A percentile compares a stretch with the other conserved stretches of the same genome.
phyloP scores from a whole-genome alignment of 2,329 filamentous ascomycete species.

The Canariomyces notabilis region DNA sequence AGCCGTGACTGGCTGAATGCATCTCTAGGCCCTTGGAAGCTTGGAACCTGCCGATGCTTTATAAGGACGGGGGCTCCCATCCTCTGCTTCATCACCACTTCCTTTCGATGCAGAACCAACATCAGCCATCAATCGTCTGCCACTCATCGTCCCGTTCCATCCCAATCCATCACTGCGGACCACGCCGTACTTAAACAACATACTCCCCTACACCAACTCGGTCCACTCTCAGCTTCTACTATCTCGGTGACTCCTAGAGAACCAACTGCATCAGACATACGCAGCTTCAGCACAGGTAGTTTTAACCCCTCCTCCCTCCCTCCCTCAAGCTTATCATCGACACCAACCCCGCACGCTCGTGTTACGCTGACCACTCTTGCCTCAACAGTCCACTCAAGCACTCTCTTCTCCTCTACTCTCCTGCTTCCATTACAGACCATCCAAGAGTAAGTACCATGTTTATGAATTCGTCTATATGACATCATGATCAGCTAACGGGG shows the following conservation, averaged over 20 bases:
- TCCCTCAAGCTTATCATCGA: background rate
- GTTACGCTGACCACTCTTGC: constrained; percentile 13
- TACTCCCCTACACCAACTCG: background rate
- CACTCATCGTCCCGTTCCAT: constrained; percentile 8
- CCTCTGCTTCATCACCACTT: constrained; percentile 10
- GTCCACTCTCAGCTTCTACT: background rate
- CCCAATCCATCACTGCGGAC: constrained; percentile 8
- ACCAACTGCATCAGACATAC: background rate
- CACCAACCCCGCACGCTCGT: constrained; percentile 11
- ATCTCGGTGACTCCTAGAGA: constrained; percentile 4
- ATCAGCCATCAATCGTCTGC: constrained; percentile 7
- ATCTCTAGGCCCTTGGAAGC: constrained; percentile 4
- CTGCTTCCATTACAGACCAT: constrained; percentile 8
- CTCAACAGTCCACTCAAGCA: constrained; percentile 6
- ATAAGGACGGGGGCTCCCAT: constrained; percentile 23
- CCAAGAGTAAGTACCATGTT: constrained; percentile 24
- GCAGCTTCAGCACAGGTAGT: background rate
- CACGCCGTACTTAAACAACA: background rate
- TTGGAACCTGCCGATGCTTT: constrained; percentile 12
- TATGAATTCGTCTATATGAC: background rate
- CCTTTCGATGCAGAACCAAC: constrained; percentile 12
- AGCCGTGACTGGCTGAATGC: constrained; percentile 18
- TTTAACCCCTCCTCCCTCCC: background rate
- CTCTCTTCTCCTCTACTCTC: background rate
- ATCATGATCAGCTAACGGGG: constrained; percentile 14